Percentiles rank a stretch among this genome's conserved stretches.
phyloP scores from a whole-genome alignment of 805 yeast species.

The Suhomyces prunicola region DNA sequence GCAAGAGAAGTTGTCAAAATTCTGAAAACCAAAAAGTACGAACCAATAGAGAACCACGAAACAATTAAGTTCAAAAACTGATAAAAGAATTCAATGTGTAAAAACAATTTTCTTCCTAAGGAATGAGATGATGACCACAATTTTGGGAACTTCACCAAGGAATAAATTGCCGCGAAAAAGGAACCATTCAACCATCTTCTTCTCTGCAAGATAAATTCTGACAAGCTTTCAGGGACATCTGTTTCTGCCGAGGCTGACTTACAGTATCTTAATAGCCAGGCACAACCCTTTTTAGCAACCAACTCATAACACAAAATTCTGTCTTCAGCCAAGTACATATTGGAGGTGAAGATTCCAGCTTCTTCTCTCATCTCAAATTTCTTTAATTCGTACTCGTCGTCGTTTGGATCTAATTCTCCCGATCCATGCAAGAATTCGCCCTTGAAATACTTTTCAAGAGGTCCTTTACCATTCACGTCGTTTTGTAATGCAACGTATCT shows the following conservation, averaged over 20 bases:
- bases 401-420: slow-evolving; percentile 58
- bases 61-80: slow-evolving; percentile 52
- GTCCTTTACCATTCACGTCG: slow-evolving; percentile 50
- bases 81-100: slow-evolving; percentile 56
- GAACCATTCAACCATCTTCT: slow-evolving; percentile 72
- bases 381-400: slow-evolving; percentile 44
- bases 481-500: slow-evolving; percentile 58
- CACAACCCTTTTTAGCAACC: slow-evolving; percentile 53
- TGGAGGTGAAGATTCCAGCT: slow-evolving; percentile 58
- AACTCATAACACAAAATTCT: slow-evolving; percentile 65
- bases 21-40: slow-evolving; percentile 61
- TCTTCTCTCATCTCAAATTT: slow-evolving; percentile 36
- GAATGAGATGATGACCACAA: slow-evolving; percentile 56
- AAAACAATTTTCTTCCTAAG: slow-evolving; percentile 43
- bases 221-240: slow-evolving; percentile 61
- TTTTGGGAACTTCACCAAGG: slow-evolving; percentile 53
- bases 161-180: slow-evolving; percentile 60
- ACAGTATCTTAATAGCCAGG: slow-evolving; percentile 63
- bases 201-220: slow-evolving; percentile 62
- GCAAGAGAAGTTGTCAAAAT: slow-evolving; percentile 54
- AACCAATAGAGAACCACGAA: slow-evolving; percentile 63
- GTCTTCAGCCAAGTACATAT: slow-evolving; percentile 70
- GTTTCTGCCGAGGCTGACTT: slow-evolving; percentile 65
- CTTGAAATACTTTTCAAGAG: slow-evolving; percentile 63
- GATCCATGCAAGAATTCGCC: slow-evolving; percentile 59